Conservation (phyloP, 148 eudicot genomes). For the Fagopyrum esculentum region DNA sequence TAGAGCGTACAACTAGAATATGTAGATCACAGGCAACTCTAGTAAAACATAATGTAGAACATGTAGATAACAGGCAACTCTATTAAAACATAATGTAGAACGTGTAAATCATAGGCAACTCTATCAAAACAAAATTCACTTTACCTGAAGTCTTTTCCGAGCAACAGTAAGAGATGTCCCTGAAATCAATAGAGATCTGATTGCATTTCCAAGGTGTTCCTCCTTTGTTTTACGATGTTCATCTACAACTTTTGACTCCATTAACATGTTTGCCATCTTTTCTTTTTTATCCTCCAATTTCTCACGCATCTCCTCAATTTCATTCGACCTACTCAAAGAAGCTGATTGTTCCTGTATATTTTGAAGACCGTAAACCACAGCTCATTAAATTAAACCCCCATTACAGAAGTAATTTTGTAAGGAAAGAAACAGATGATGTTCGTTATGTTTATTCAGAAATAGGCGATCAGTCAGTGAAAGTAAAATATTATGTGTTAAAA, state of each 20-base stretch:
- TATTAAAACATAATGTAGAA: neutral
- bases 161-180: constrained; percentile 73
- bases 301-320: constrained; percentile 83
- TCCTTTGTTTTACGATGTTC: constrained; percentile 77
- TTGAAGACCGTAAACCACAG: constrained; percentile 26
- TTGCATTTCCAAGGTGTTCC: constrained; percentile 66
- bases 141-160: constrained; percentile 68
- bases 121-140: neutral
- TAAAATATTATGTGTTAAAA: neutral
- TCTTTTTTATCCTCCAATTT: constrained; percentile 61
- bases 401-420: neutral
- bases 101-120: neutral
- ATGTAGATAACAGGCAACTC: neutral
- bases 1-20: neutral
- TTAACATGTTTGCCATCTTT: constrained; percentile 67
- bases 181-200: constrained; percentile 68
- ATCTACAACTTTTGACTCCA: constrained; percentile 66
- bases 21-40: neutral
- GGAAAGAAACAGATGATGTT: neutral
- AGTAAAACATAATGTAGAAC: neutral
- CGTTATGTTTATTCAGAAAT: neutral
- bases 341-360: constrained; percentile 63
- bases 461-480: neutral
- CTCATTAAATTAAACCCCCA: constrained; percentile 24
- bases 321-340: constrained; percentile 57